Evolutionary conservation across 345 rosid species (phyloP), one percentile per base, ranked within the genome.

Genomic region (Noccaea caerulescens): DNA sequence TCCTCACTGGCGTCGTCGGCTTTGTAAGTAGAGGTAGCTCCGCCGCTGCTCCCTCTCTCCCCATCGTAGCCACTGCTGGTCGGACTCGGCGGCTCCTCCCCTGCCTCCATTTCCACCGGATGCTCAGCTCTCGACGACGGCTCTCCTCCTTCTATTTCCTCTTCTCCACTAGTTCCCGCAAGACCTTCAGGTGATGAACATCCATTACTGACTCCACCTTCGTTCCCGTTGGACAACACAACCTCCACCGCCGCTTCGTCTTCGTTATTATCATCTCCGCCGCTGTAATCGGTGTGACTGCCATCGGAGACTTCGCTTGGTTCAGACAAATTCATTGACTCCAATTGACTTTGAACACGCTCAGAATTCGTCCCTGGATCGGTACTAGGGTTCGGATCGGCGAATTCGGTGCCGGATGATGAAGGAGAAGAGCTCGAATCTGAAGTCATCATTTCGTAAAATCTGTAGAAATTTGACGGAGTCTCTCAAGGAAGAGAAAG

Each of bases 41-140:
- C 86, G 13, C 90, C 80, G 76, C 96, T 89, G 44, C 92, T 94
- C 47, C 97, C 97, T 85, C 93, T 87, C 85, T 82, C 98, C 23
- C 92, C 98, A 3, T 90, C 99, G 61, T 91, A 94, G 7, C 99
- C 97, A 34, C 99, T 91, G 58, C 96, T 94, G 50, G 90, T 87
- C 16, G 99, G 93, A 72, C 96, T 91, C 36, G 82, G 70, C 59
- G 83, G 87, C 58, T 77, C 82, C 36, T 79, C 87, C 41, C 72
- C 80, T 13, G 79, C 90, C 64, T 82, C 92, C 77, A 79, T 86
- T 74, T 87, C 88, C 43, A 81, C 66, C 71, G 82, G 91, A 73
- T 80, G 79, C 60, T 80, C 85, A 74, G 64, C 74, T 79, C 83
- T 78, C 63, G 72, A 30, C 76, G 76, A 71, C 16, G 51, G 65